Conservation (phyloP, 441 rosid species). For the Arabidopsis hybrid region DNA sequence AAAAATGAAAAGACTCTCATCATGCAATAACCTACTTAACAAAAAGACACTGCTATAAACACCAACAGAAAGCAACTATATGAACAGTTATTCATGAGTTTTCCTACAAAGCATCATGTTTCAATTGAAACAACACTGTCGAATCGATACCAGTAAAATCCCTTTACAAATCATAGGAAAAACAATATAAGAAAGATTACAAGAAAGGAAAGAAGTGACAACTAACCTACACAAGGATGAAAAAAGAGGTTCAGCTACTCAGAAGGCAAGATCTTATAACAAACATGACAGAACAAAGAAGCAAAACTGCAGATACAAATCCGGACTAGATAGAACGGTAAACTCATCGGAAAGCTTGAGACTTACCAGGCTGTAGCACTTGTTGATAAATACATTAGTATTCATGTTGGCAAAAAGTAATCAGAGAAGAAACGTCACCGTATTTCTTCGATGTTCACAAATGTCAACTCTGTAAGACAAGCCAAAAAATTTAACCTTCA, state of each 20-base stretch:
- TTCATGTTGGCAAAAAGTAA: constrained; percentile 45
- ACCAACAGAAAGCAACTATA: background rate
- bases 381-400: constrained; percentile 45
- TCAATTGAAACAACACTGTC: background rate
- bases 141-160: background rate
- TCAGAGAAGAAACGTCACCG: constrained; percentile 46
- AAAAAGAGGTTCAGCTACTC: background rate
- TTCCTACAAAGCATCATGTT: constrained; percentile 6
- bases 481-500: constrained; percentile 8
- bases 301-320: constrained; percentile 11
- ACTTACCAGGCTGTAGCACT: constrained; percentile 57
- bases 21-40: constrained; percentile 9
- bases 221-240: background rate
- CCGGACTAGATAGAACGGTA: background rate
- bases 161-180: background rate
- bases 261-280: constrained; percentile 9
- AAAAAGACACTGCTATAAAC: constrained; percentile 7
- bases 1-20: background rate
- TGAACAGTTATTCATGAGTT: constrained; percentile 8
- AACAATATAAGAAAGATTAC: background rate
- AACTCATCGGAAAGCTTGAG: constrained; percentile 26
- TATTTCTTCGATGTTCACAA: constrained; percentile 48
- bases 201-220: constrained; percentile 19
- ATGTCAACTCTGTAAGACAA: constrained; percentile 44
- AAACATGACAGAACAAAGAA: background rate